A percentile compares a stretch with the other conserved stretches of the same genome.
Evolutionary conservation across 2,329 filamentous ascomycete genomes (phyloP).

Genomic region (Calonectria pauciramosa): DNA sequence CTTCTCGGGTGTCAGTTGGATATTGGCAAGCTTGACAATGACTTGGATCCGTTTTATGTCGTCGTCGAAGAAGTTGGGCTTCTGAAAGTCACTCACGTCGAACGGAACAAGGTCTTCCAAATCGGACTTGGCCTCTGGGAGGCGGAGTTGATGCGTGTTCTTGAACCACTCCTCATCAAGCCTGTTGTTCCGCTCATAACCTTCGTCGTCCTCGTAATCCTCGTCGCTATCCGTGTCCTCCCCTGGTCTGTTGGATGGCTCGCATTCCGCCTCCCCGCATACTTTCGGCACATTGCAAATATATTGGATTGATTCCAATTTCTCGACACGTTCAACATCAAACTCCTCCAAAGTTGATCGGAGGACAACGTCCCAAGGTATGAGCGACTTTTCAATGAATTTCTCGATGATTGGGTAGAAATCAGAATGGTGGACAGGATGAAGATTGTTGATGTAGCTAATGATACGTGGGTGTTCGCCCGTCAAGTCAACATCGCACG

Average conservation of each 20-base stretch:
- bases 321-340: conserved; percentile 41
- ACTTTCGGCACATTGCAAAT: conserved; percentile 37
- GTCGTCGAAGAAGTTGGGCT: conserved; percentile 46
- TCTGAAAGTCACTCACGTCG: conserved; percentile 41
- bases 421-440: conserved; percentile 55
- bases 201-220: conserved; percentile 1
- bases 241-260: conserved; percentile 12
- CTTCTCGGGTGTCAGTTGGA: conserved; percentile 71
- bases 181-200: conserved; percentile 36
- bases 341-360: conserved; percentile 47
- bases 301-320: neutral
- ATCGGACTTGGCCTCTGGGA: conserved; percentile 32
- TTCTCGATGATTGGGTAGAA: conserved; percentile 59
- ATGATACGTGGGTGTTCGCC: conserved; percentile 55
- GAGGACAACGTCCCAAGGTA: conserved; percentile 59
- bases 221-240: conserved; percentile 31
- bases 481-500: conserved; percentile 61
- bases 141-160: conserved; percentile 41
- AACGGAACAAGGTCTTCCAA: conserved; percentile 21
- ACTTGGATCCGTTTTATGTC: conserved; percentile 64
- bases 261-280: conserved; percentile 21
- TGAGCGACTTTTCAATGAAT: conserved; percentile 56
- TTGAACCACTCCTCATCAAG: conserved; percentile 48
- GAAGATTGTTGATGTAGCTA: conserved; percentile 69
- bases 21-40: conserved; percentile 74